phyloP scores from a whole-genome alignment of 495 filamentous ascomycete genomes.

The Halenospora varia region DNA sequence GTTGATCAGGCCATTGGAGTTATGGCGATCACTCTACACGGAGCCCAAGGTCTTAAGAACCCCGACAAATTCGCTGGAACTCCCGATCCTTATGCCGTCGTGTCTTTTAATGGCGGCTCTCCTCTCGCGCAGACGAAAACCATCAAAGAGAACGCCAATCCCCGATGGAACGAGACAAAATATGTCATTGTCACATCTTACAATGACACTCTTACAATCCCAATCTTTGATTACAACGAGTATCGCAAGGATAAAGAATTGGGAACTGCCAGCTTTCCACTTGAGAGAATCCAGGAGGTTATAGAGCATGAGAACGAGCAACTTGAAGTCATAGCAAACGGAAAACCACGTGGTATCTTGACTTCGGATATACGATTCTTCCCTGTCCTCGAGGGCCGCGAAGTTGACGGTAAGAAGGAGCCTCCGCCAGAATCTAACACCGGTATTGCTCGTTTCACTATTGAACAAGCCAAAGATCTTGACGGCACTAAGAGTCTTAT shows the following conservation, averaged over 20 bases:
- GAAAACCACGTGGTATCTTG: slow-evolving; percentile 75
- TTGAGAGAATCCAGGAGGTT: slow-evolving; percentile 76
- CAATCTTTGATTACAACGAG: slow-evolving; percentile 91
- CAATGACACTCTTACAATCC: slow-evolving; percentile 77
- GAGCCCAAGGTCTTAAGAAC: slow-evolving; percentile 89
- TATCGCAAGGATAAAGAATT: slow-evolving; percentile 95
- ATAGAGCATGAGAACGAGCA: slow-evolving; percentile 77
- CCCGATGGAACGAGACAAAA: slow-evolving; percentile 93
- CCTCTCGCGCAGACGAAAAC: slow-evolving; percentile 86
- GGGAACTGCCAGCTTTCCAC: slow-evolving; percentile 74
- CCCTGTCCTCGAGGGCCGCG: slow-evolving; percentile 74
- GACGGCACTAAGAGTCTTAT: slow-evolving; percentile 86
- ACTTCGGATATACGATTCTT: slow-evolving; percentile 89
- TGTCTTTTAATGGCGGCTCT: slow-evolving; percentile 80
- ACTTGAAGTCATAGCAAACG: slow-evolving; percentile 79
- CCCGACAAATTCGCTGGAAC: slow-evolving; percentile 90
- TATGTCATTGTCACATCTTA: slow-evolving; percentile 91
- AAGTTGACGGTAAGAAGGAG: slow-evolving; percentile 70
- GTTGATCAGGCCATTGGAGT: slow-evolving; percentile 97
- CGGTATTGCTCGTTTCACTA: slow-evolving; percentile 86
- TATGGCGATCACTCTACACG: slow-evolving; percentile 84
- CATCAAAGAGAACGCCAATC: slow-evolving; percentile 77
- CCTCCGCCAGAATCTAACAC: slow-evolving; percentile 85
- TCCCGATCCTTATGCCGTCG: slow-evolving; percentile 83
- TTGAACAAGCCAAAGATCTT: slow-evolving; percentile 94